These are phyloP conservation scores for Yarrowia yakushimensis DNA, from an alignment of 805 yeast genomes.

Conservation along the genomic window DNA sequence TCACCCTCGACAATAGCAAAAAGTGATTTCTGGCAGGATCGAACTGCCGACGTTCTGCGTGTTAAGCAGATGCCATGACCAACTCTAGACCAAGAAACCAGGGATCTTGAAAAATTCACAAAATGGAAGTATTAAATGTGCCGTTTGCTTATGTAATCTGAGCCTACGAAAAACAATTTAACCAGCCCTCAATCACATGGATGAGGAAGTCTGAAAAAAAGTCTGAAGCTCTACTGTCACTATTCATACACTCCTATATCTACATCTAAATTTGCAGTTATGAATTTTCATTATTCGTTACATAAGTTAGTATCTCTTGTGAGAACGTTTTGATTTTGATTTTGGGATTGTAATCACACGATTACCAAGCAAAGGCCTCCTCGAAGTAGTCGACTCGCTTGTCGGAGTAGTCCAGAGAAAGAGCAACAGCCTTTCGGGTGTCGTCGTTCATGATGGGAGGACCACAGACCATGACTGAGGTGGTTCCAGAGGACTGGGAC, in stretches of 20 bases:
- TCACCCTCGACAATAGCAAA: background rate
- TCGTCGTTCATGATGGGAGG: constrained; percentile 58
- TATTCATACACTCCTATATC: too few species aligned
- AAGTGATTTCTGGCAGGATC: constrained; percentile 63
- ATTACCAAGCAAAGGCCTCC: constrained; percentile 67
- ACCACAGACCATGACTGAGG: constrained; percentile 62
- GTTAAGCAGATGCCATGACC: constrained; percentile 99
- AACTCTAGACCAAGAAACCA: constrained; percentile 76
- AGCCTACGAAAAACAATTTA: too few species aligned
- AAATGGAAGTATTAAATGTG: background rate
- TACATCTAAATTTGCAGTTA: background rate
- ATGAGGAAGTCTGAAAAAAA: too few species aligned
- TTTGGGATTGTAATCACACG: background rate
- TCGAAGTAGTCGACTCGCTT: constrained; percentile 63
- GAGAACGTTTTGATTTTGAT: background rate
- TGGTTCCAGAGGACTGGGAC: constrained; percentile 41
- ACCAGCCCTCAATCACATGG: too few species aligned
- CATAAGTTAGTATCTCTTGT: background rate
- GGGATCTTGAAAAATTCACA: background rate
- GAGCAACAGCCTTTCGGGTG: constrained; percentile 48
- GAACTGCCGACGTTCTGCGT: constrained; percentile 99
- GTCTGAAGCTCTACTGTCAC: too few species aligned
- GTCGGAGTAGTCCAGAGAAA: constrained; percentile 41
- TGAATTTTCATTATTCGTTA: background rate
- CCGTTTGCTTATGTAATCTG: background rate